phyloP scores from a whole-genome alignment of 1,284 basidiomycete genomes.

The Cryptococcus sp. region DNA sequence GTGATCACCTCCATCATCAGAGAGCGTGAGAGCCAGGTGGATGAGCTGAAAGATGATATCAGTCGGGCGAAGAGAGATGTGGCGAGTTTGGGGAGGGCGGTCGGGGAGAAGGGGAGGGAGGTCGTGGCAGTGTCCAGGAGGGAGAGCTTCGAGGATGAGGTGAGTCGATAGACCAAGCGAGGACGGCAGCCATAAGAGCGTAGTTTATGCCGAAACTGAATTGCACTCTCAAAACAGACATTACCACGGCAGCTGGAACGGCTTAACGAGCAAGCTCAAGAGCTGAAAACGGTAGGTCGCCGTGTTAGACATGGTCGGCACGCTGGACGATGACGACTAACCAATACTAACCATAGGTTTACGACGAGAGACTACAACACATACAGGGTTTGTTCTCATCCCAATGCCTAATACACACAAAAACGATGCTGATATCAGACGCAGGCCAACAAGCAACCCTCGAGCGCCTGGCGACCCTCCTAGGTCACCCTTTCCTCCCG shows the following conservation, averaged over 20 bases:
- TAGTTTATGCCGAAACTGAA: not conserved
- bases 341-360: slow-evolving; percentile 21
- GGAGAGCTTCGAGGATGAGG: slow-evolving; percentile 33
- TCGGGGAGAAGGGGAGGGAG: slow-evolving; percentile 38
- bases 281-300: slow-evolving; percentile 30
- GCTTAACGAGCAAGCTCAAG: slow-evolving; percentile 31
- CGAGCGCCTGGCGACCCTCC: slow-evolving; percentile 29
- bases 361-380: slow-evolving; percentile 34
- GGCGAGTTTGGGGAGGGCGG: slow-evolving; percentile 30
- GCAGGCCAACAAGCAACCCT: slow-evolving; percentile 24
- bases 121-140: slow-evolving; percentile 25
- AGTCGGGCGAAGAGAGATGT: slow-evolving; percentile 28
- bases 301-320: not conserved
- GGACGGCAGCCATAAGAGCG: not conserved
- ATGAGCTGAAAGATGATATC: slow-evolving; percentile 37
- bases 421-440: not conserved
- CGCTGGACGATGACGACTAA: slow-evolving; percentile 2
- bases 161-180: slow-evolving; percentile 15
- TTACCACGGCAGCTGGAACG: slow-evolving; percentile 39
- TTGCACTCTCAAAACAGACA: slow-evolving; percentile 17
- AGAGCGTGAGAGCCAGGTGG: slow-evolving; percentile 44
- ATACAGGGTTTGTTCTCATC: slow-evolving; percentile 34
- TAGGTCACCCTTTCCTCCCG: slow-evolving; percentile 40
- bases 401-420: too few species aligned
- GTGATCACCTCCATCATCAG: slow-evolving; percentile 40